Evolutionary conservation across 2,329 filamentous ascomycete species (phyloP), one percentile per base, ranked within the genome.

Genomic region (Aspergillus tanneri): DNA sequence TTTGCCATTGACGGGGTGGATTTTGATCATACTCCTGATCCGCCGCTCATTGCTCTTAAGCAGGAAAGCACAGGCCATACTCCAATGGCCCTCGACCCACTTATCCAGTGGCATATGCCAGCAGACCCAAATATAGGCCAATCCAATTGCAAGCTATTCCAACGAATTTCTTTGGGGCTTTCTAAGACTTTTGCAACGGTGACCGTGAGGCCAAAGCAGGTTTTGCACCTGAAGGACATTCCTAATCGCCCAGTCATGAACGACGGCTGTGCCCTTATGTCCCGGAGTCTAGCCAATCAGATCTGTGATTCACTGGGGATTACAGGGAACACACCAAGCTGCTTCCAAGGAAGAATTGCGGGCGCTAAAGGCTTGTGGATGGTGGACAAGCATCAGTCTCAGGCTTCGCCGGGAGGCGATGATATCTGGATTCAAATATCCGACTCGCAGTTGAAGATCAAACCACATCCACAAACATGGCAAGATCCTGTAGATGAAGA

Each of bases 311-410:
- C 47, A 0, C 64, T 76, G 3, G 73, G 72, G 0, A 65, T 77
- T 8, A 55, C 64, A 1, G 62, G 63, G 2, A 61, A 63, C 5
- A 65, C 76, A 0, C 80, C 79, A 0, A 77, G 77, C 45, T 73
- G 68, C 2, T 78, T 81, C 21, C 82, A 85, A 63, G 81, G 70
- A 7, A 72, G 82, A 4, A 80, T 84, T 47, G 75, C 72, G 14
- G 81, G 82, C 1, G 78, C 79, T 0, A 85, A 85, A 62, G 82
- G 82, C 1, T 57, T 85, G 4, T 84, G 82, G 82, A 78, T 81
- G 62, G 69, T 82, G 1, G 78, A 77, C 46, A 66, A 63, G 3
- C 61, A 68, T 55, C 65, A 48, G 57, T 70, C 62, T 6, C 45
- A 47, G 12, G 45, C 57, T 27, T 53, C 28, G 16, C 45, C 37